These are phyloP conservation scores for Margaritispora aquatica DNA, from an alignment of 495 filamentous ascomycete species.

Conservation along the genomic window DNA sequence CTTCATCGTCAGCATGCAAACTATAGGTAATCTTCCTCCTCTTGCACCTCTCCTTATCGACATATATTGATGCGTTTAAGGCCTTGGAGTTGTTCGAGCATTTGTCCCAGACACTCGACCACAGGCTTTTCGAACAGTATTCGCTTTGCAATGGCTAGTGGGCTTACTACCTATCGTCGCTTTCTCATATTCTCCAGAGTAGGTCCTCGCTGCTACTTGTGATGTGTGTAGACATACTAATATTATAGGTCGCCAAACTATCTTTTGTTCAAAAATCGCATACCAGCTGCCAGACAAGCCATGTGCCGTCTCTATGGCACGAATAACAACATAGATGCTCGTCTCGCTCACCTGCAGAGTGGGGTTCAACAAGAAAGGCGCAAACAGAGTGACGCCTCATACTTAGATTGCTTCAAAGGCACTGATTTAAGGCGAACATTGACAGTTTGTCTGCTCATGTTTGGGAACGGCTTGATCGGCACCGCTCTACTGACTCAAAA, in stretches of 20 bases:
- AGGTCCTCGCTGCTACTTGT: slow-evolving; percentile 10
- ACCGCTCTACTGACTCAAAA: slow-evolving; percentile 16
- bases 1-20: slow-evolving; percentile 25
- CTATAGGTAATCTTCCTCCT: too few species aligned
- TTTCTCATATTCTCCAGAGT: slow-evolving; percentile 37
- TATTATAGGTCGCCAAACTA: slow-evolving; percentile 13
- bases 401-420: slow-evolving; percentile 16
- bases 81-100: slow-evolving; percentile 25
- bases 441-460: slow-evolving; percentile 15
- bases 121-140: slow-evolving; percentile 43
- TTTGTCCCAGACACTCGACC: slow-evolving; percentile 21
- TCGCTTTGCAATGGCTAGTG: slow-evolving; percentile 51
- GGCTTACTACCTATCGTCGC: slow-evolving; percentile 37
- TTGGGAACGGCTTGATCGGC: slow-evolving; percentile 13
- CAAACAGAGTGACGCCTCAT: not conserved
- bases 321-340: slow-evolving; percentile 10
- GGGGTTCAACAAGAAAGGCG: slow-evolving; percentile 7
- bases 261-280: slow-evolving; percentile 6
- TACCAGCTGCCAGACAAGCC: slow-evolving; percentile 1
- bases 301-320: slow-evolving; percentile 12
- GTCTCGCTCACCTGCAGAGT: slow-evolving; percentile 13
- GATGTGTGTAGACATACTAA: not conserved
- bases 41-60: too few species aligned
- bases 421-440: slow-evolving; percentile 15
- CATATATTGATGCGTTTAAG: too few species aligned